Base-by-base conservation (phyloP, 2,329 filamentous ascomycete species). In the Talaromyces sp. region DNA sequence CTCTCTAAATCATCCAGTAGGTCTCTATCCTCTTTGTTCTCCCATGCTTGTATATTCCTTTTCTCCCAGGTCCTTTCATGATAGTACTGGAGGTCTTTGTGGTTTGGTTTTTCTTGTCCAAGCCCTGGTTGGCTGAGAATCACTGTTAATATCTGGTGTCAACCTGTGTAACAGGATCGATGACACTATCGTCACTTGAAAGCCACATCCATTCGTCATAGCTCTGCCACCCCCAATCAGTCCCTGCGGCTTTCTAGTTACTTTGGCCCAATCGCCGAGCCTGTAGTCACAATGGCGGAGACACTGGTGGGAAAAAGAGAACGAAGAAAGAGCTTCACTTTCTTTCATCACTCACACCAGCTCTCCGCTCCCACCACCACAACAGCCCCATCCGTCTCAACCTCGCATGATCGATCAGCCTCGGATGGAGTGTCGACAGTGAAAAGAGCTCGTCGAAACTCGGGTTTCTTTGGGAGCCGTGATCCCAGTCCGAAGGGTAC, bases 381-480 rank as follows among this genome's bases (percentile, higher is more conserved):
- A n/a, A 40, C 59, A 7, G 19, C 38, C 8, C 34, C 60, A 19
- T 49, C 34, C 17, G 22, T 34, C 17, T 49, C 56, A 10, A 11
- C 56, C 65, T 69, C 68, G 36, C 77, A 79, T 64, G 72, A 73
- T 67, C 76, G 75, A 61, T 75, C 77, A 36, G 73, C 77, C 19
- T 77, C 77, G 8, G 77, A 79, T 65, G 78, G 78, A 67, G 68
- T 67, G 40, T 70, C 74, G 59, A 70, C 70, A 29, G 67, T 73
- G 68, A 74, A 73, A 58, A 77, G 77, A 70, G 77, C 72, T 68
- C 43, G 40, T 63, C 77, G 75, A 38, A 76, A 74, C 67, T 78
- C 77, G 11, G 73, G 74, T n/a, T 78, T 79, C 68, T 78, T 78
- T 68, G 72, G 75, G 63, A 69, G 68, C 63, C 70, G 68, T 67